Base-by-base conservation (phyloP, 2,329 filamentous ascomycete species). In the Rasamsonia emersonii region DNA sequence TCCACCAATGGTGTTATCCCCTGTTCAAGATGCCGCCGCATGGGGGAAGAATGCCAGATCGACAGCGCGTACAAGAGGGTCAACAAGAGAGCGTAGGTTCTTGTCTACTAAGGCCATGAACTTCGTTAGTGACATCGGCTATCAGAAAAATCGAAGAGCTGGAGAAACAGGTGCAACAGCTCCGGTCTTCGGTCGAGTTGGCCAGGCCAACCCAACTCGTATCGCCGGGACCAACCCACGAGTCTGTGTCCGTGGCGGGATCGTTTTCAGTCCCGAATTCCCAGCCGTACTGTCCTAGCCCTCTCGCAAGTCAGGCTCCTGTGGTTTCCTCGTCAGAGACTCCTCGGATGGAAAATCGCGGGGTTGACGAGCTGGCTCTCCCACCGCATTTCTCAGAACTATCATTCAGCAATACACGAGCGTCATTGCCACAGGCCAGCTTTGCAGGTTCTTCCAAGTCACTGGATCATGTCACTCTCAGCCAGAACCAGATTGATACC, bases 121-220 rank as follows among this genome's bases (percentile, higher is more conserved):
- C 23, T 14, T n/a, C 10, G 15, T 25, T 6, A 4, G 18, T 27
- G 7, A 31, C 11, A 18, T 10, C 2, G 18, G 13, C 9, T 24
- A 9, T 4, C 13, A 36, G 34, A 17, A 36, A 36, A 9, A 29
- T 36, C 10, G 34, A 36, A 32, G 30, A 32, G 8, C 19, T 36
- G 15, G 34, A 36, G 14, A 28, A 25, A 10, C 29, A 36, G 25
- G 28, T 36, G 6, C 29, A 21, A 10, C 24, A 32, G 15, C 25
- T 36, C 3, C 25, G 25, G 16, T 29, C 25, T 29, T 32, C 34
- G n/a, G n/a, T n/a, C n/a, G n/a, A n/a, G n/a, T n/a, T n/a, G n/a
- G n/a, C n/a, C n/a, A n/a, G n/a, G n/a, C n/a, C n/a, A n/a, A n/a
- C n/a, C n/a, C n/a, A n/a, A n/a, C n/a, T n/a, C 15, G 23, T 36